Base-by-base conservation (phyloP, 306 rosid genomes). In the Erythrophleum fordii region DNA sequence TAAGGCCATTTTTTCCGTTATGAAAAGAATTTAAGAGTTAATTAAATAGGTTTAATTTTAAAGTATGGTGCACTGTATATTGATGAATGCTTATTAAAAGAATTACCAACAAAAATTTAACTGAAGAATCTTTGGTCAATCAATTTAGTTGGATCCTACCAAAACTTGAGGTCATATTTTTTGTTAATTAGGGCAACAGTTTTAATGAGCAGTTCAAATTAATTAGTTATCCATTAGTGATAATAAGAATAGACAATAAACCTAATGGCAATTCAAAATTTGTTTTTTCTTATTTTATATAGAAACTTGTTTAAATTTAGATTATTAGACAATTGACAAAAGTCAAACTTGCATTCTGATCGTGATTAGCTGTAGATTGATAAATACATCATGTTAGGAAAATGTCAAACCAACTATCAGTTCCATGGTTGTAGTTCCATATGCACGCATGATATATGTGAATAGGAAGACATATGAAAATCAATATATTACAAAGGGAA, bases 91-190 rank as follows among this genome's bases (percentile, higher is more conserved):
- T 42, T 42, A 42, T 42, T 42, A 42, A 10, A 37, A 37, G 8
- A 37, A 37, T 42, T 42, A 9, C 13, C 46, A 42, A 10, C 13
- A 9, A 42, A 42, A 42, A 42, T 42, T 42, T 12, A 42, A 42
- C 13, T 42, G 46, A 12, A 8, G 12, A 0, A 42, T 42, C 12
- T 42, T 0, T 5, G 8, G 42, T 37, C 8, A 1, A 37, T 5
- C 42, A 37, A 7, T 37, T 5, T 2, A 58, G 65, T 58, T 58
- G 35, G 35, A 58, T 58, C 18, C 65, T 31, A 58, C 65, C 11
- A 25, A 23, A 11, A 56, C 62, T 9, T 76, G 6, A 20, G 78
- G 75, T 64, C 81, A 64, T 65, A 59, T 82, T 56, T 55, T 25
- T 56, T 23, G 23, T 56, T 4, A 52, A 52, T n/a, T 55, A 20